Percentiles rank a stretch among this genome's conserved stretches.
These are phyloP conservation scores for Gaertneriomyces sp. DNA, from an alignment of 192 early-diverging fungal species.

Conservation along the genomic window DNA sequence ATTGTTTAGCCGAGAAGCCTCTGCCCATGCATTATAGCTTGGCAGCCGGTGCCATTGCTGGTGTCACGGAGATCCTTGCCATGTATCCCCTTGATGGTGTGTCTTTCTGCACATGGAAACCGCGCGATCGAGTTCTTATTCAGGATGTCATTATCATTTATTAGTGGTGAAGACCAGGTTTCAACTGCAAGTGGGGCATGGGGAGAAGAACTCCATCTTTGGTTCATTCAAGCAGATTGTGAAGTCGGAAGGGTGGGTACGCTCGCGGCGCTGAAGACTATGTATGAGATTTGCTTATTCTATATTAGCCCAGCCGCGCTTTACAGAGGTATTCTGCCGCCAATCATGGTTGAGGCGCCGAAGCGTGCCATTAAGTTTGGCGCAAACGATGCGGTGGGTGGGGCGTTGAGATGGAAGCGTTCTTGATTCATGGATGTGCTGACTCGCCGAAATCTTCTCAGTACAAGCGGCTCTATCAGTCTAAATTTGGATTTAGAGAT, in stretches of 20 bases:
- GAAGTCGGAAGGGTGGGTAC: conserved; percentile 59
- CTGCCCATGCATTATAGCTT: conserved; percentile 29
- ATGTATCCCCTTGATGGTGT: conserved; percentile 87
- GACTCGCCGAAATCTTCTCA: conserved; percentile 2
- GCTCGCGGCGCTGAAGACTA: background rate
- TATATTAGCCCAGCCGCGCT: conserved; percentile 24
- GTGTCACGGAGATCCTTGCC: conserved; percentile 81
- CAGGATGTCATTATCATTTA: conserved; percentile 34
- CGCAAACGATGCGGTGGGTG: conserved; percentile 71
- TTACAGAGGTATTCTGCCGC: conserved; percentile 71
- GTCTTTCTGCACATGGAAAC: conserved; percentile 7
- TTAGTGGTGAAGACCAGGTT: conserved; percentile 82
- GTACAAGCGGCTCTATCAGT: conserved; percentile 53
- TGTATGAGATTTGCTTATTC: conserved; percentile 11
- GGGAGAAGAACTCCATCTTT: conserved; percentile 61
- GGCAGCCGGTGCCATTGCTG: conserved; percentile 43
- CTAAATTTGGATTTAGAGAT: conserved; percentile 61
- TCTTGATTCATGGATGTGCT: background rate
- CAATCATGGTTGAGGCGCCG: conserved; percentile 95
- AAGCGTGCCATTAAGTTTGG: conserved; percentile 98
- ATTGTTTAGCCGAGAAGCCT: conserved; percentile 20
- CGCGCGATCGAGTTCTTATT: background rate
- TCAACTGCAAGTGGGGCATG: conserved; percentile 73
- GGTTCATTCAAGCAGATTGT: conserved; percentile 67
- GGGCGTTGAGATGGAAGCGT: background rate